phyloP scores from a whole-genome alignment of 805 yeast genomes.

The Candida koratica region DNA sequence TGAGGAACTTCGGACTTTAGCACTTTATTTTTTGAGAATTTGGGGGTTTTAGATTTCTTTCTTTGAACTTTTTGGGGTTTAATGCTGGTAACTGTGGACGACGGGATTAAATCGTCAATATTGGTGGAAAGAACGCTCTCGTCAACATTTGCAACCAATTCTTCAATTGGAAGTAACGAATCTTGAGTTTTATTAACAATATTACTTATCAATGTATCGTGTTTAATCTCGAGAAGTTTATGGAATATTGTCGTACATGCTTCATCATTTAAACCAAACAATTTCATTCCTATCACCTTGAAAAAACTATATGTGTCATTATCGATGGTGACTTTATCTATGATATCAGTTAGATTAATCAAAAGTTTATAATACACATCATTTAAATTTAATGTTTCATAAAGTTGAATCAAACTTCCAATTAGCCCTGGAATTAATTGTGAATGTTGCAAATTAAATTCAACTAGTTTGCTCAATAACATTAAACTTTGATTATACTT shows the following conservation, averaged over 20 bases:
- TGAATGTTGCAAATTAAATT: constrained; percentile 9
- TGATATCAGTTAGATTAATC: constrained; percentile 16
- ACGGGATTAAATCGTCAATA: constrained; percentile 26
- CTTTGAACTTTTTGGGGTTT: constrained; percentile 22
- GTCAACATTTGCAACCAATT: constrained; percentile 15
- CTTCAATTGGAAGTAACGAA: constrained; percentile 21
- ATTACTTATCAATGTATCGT: constrained; percentile 24
- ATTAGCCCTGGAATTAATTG: constrained; percentile 48
- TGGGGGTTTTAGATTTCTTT: constrained; percentile 25
- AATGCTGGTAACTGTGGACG: background rate
- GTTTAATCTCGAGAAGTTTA: constrained; percentile 18
- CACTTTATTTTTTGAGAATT: constrained; percentile 26
- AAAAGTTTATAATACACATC: constrained; percentile 25
- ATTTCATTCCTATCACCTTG: constrained; percentile 30
- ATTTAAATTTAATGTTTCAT: constrained; percentile 40
- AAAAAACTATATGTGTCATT: constrained; percentile 24
- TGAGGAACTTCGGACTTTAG: constrained; percentile 23
- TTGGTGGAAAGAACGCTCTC: constrained; percentile 32
- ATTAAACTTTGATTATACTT: constrained; percentile 30
- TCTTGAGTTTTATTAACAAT: constrained; percentile 17
- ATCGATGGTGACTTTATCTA: constrained; percentile 11
- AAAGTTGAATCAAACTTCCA: constrained; percentile 47
- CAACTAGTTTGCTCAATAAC: constrained; percentile 32
- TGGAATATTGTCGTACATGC: constrained; percentile 20
- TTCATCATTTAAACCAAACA: constrained; percentile 18